A percentile compares a stretch with the other conserved stretches of the same genome.
phyloP scores from a whole-genome alignment of 2,329 filamentous ascomycete genomes.

The Paracoccidioides lutzii region DNA sequence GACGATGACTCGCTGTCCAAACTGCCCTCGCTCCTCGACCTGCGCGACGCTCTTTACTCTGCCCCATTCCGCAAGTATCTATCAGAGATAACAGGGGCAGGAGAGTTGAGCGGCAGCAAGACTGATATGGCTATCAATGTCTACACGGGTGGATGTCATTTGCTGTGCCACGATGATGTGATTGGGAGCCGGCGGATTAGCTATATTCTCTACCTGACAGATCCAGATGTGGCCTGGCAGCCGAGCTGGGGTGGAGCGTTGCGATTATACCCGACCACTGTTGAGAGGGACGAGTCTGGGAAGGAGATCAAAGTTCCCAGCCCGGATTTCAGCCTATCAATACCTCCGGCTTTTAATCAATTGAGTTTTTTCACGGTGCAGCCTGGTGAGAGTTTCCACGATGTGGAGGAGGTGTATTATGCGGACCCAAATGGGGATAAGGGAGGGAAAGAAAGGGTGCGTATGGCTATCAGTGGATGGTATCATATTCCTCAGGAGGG shows the following conservation, averaged over 20 bases:
- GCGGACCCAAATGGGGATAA: conserved; percentile 42
- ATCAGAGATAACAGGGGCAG: conserved; percentile 71
- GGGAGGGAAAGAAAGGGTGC: conserved; percentile 52
- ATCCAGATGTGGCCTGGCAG: conserved; percentile 84
- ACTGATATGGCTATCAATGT: conserved; percentile 99
- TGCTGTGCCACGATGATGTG: conserved; percentile 95
- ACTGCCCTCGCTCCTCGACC: conserved; percentile 73
- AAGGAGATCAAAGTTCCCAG: conserved; percentile 66
- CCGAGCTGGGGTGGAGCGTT: conserved; percentile 85
- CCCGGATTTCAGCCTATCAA: conserved; percentile 65
- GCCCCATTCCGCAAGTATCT: conserved; percentile 79
- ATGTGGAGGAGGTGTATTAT: conserved; percentile 94
- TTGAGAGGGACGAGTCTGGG: conserved; percentile 54
- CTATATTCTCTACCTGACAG: conserved; percentile 92
- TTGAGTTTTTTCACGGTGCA: conserved; percentile 96
- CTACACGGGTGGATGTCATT: conserved; percentile 89
- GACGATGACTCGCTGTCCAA: conserved; percentile 74
- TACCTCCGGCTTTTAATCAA: conserved; percentile 94
- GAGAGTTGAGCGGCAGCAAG: conserved; percentile 78
- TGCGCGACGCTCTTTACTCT: conserved; percentile 94
- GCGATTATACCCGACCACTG: conserved; percentile 64
- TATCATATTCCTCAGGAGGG: conserved; percentile 94
- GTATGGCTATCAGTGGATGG: conserved; percentile 98
- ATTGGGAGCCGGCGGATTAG: conserved; percentile 93
- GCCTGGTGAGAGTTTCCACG: conserved; percentile 97